Percentiles rank a stretch among this genome's conserved stretches.
These are phyloP conservation scores for Peziza echinospora DNA, from an alignment of 495 filamentous ascomycete genomes.

Conservation along the genomic window DNA sequence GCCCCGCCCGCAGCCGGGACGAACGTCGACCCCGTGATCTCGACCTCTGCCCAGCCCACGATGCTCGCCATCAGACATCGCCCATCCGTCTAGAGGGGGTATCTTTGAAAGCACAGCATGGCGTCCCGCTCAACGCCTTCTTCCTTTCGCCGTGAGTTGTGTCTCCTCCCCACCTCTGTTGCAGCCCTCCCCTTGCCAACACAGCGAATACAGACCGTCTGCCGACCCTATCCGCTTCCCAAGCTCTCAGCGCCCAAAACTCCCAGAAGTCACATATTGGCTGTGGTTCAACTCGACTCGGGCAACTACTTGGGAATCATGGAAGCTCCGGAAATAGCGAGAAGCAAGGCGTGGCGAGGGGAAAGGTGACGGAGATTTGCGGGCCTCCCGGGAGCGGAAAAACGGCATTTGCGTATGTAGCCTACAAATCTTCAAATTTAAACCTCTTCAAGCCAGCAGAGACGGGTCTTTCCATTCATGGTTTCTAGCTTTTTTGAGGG, in stretches of 20 bases:
- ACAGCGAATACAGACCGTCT: slow-evolving; percentile 37
- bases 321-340: not conserved
- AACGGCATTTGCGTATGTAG: slow-evolving; percentile 51
- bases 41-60: no score
- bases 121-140: no score
- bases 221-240: slow-evolving; percentile 69
- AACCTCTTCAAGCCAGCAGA: no score
- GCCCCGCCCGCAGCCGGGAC: no score
- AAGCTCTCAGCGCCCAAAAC: slow-evolving; percentile 48
- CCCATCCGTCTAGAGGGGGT: no score
- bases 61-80: no score
- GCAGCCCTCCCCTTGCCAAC: not conserved
- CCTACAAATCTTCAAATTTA: no score
- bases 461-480: no score
- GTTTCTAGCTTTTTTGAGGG: not conserved
- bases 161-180: slow-evolving; percentile 2
- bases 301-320: slow-evolving; percentile 26
- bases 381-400: slow-evolving; percentile 81
- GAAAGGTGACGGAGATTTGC: slow-evolving; percentile 71
- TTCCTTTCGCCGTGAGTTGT: not conserved
- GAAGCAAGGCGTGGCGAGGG: slow-evolving; percentile 38
- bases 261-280: slow-evolving; percentile 30
- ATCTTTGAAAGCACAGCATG: no score
- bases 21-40: no score
- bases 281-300: slow-evolving; percentile 44